A percentile compares a stretch with the other conserved stretches of the same genome.
These are phyloP conservation scores for Schizophyllum commune DNA, from an alignment of 1,284 basidiomycete species.

Conservation along the genomic window DNA sequence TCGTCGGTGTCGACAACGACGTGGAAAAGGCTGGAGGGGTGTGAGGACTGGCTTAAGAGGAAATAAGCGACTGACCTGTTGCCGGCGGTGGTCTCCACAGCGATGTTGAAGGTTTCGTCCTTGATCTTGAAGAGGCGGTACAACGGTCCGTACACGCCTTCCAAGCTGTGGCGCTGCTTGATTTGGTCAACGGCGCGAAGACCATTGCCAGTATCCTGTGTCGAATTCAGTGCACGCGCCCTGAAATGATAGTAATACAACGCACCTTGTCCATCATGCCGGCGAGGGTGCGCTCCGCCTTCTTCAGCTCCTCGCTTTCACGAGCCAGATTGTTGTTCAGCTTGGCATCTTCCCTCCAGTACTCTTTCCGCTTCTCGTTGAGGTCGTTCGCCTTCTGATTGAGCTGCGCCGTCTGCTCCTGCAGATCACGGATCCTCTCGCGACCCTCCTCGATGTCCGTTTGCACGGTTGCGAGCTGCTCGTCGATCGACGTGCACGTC, in stretches of 20 bases:
- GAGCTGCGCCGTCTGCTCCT: slow-evolving; percentile 55
- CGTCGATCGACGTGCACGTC: slow-evolving; percentile 46
- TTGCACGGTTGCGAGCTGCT: slow-evolving; percentile 54
- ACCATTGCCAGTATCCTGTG: slow-evolving; percentile 83
- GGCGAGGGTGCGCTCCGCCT: slow-evolving; percentile 73
- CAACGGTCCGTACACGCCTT: slow-evolving; percentile 87
- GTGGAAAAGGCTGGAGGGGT: slow-evolving; percentile 75
- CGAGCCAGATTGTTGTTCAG: slow-evolving; percentile 70
- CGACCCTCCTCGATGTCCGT: slow-evolving; percentile 75
- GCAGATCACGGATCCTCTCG: slow-evolving; percentile 56
- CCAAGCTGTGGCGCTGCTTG: slow-evolving; percentile 62
- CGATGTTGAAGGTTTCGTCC: slow-evolving; percentile 86
- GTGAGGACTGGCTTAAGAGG: background rate
- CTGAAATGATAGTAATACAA: slow-evolving; percentile 2
- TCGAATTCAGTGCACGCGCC: slow-evolving; percentile 2
- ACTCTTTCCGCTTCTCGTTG: slow-evolving; percentile 79
- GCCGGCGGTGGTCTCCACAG: slow-evolving; percentile 92
- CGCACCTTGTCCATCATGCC: slow-evolving; percentile 93
- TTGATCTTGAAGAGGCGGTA: slow-evolving; percentile 91
- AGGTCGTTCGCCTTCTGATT: slow-evolving; percentile 70
- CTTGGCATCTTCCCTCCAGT: slow-evolving; percentile 95
- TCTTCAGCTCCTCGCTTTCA: slow-evolving; percentile 74
- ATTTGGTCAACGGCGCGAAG: slow-evolving; percentile 82
- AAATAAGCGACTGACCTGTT: slow-evolving; percentile 54
- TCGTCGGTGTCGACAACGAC: slow-evolving; percentile 96